Evolutionary conservation across 352 stramenopile genomes (phyloP).

Genomic region (Pythium grandisporangium): DNA sequence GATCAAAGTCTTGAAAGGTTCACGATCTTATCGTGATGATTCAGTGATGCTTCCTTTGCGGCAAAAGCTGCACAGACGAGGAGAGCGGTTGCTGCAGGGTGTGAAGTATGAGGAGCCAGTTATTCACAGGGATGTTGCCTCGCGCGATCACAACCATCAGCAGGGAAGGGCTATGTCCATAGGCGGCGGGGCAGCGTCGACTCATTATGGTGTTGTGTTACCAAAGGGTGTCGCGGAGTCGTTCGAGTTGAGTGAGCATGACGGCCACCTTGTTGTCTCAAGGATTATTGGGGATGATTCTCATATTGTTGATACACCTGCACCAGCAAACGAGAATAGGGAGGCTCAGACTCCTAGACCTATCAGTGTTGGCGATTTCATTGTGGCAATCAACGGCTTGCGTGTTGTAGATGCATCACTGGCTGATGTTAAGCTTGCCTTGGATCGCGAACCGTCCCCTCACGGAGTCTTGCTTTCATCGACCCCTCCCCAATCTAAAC

Average conservation of each 20-base stretch:
- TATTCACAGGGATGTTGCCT: neutral
- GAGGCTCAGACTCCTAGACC: no score
- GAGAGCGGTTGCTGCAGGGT: slow-evolving; percentile 37
- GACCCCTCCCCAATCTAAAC: slow-evolving; percentile 24
- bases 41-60: slow-evolving; percentile 44
- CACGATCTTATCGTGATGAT: slow-evolving; percentile 65
- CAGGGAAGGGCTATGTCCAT: no score
- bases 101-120: slow-evolving; percentile 37
- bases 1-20: slow-evolving; percentile 68
- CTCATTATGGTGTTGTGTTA: slow-evolving; percentile 36
- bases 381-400: slow-evolving; percentile 12
- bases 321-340: neutral
- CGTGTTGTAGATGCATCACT: neutral
- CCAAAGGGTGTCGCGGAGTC: slow-evolving; percentile 14
- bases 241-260: slow-evolving; percentile 18
- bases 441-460: slow-evolving; percentile 6
- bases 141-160: neutral
- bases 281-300: slow-evolving; percentile 2
- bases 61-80: slow-evolving; percentile 21
- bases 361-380: slow-evolving; percentile 9
- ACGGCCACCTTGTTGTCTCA: slow-evolving; percentile 30
- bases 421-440: neutral
- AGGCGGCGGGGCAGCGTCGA: neutral
- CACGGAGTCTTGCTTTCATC: slow-evolving; percentile 59
- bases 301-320: neutral